Percentiles rank a stretch among this genome's conserved stretches.
Conservation (phyloP, 768 basidiomycete genomes). For the Rhizopogon roseolus region DNA sequence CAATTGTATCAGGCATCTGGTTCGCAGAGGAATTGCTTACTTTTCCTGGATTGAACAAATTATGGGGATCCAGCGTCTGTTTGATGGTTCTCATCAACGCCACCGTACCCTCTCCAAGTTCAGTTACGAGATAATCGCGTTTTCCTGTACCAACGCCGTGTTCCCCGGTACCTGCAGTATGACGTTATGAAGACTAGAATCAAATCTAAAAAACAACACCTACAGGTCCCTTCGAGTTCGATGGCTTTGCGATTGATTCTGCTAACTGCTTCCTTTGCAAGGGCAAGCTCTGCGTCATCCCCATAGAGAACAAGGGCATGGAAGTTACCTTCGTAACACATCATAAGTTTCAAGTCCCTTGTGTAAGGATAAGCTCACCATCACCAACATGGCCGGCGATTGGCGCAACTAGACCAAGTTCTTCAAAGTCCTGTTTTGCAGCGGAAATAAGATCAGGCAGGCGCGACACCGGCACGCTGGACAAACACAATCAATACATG, state of each 20-base stretch:
- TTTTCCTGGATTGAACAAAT: constrained; percentile 47
- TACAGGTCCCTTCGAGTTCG: constrained; percentile 32
- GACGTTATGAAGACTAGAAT: neutral
- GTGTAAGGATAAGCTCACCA: constrained; percentile 15
- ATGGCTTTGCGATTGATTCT: constrained; percentile 31
- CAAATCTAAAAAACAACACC: constrained; percentile 1
- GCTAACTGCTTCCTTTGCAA: constrained; percentile 24
- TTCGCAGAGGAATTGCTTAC: constrained; percentile 10
- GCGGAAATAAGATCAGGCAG: constrained; percentile 33
- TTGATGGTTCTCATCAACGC: constrained; percentile 49
- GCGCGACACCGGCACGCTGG: constrained; percentile 28
- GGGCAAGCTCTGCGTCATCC: constrained; percentile 30
- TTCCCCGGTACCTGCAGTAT: constrained; percentile 30
- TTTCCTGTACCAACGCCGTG: constrained; percentile 46
- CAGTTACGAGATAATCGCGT: constrained; percentile 40
- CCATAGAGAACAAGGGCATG: constrained; percentile 34
- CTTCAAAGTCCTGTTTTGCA: constrained; percentile 41
- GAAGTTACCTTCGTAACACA: constrained; percentile 34
- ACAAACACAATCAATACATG: neutral
- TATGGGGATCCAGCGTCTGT: constrained; percentile 37
- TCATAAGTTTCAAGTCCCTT: neutral
- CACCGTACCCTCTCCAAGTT: constrained; percentile 47
- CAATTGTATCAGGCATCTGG: neutral
- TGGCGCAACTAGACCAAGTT: constrained; percentile 35
- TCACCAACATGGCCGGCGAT: constrained; percentile 43